A percentile compares a stretch with the other conserved stretches of the same genome.
These are phyloP conservation scores for Lactarius akahatsu DNA, from an alignment of 768 basidiomycete species.

Conservation along the genomic window DNA sequence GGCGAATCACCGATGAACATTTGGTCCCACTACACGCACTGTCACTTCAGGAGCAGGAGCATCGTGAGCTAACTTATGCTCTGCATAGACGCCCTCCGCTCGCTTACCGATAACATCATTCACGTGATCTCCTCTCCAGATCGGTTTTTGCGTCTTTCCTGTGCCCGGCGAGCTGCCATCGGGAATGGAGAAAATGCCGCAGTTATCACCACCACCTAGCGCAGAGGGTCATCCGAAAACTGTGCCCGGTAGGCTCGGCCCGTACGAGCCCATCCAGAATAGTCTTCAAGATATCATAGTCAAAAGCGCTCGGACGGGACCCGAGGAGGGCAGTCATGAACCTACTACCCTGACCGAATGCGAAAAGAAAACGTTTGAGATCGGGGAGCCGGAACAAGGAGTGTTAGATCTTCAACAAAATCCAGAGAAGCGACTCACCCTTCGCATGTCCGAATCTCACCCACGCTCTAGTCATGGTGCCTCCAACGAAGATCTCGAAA, in stretches of 20 bases:
- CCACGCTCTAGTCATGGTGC: background rate
- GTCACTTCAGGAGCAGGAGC: background rate
- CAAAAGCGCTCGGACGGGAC: conserved; percentile 3
- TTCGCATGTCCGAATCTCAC: background rate
- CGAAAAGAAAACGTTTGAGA: conserved; percentile 8
- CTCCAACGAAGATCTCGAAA: background rate
- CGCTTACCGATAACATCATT: background rate
- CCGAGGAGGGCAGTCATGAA: conserved; percentile 1
- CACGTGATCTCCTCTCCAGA: conserved; percentile 8
- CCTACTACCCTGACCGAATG: conserved; percentile 1
- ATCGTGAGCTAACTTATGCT: background rate
- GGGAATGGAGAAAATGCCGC: background rate
- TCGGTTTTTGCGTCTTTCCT: background rate
- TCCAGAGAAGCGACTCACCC: background rate
- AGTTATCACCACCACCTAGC: background rate
- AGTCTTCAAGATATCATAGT: conserved; percentile 3
- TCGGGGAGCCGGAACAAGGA: conserved; percentile 7
- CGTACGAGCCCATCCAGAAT: conserved; percentile 12
- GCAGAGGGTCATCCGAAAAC: background rate
- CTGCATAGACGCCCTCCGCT: background rate
- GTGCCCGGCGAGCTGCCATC: background rate
- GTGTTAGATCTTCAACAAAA: conserved; percentile 5
- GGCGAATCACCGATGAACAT: background rate
- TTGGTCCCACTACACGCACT: background rate
- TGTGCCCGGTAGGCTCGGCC: conserved; percentile 5